Evolutionary conservation across 2,329 filamentous ascomycete genomes (phyloP), one percentile per base, ranked within the genome.

Genomic region (Cercospora zeae-maydis): DNA sequence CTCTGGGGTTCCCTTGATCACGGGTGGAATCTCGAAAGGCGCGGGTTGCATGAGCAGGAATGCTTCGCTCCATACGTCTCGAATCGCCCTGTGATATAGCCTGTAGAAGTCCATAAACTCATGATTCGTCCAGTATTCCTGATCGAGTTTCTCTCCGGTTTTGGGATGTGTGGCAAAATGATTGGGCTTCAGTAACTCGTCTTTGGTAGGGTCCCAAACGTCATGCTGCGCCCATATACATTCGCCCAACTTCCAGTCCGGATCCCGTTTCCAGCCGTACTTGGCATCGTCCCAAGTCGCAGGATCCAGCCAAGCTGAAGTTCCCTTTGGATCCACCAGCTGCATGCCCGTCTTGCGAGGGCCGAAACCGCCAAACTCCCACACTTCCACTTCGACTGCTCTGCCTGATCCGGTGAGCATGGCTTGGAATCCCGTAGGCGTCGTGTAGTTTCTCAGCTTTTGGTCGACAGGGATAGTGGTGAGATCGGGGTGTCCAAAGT

Each of bases 161-260:
- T 79, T 81, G 0, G 93, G 93, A 65, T 90, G 86, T 70, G 88
- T 90, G 8, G 86, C 83, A 72, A 99, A 99, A 76, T 98, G 97
- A 74, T 96, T 87, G 71, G 93, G 96, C 69, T 85, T 86, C 62
- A 96, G 76, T 4, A 99, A 79, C 0, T 84, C 86, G 74, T 97
- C 92, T 1, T 84, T 89, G 3, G 81, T 79, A 5, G 90, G 88
- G 73, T 99, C 92, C 95, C 95, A 99, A 5, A 99, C 86, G 1
- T 93, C 93, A 75, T 99, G 93, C 73, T 97, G 93, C 3, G 95
- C 93, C 95, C 95, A 99, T 42, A 99, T 76, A 72, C 95, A 98
- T 76, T 96, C 87, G n/a, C 95, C 95, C 16, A 99, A 79, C 75
- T 88, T 93, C 95, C 95, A 99, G 7, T 83, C 88, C 0, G 90